Base-by-base conservation (phyloP, 2,329 filamentous ascomycete species). In the Pseudogymnoascus sp. region DNA sequence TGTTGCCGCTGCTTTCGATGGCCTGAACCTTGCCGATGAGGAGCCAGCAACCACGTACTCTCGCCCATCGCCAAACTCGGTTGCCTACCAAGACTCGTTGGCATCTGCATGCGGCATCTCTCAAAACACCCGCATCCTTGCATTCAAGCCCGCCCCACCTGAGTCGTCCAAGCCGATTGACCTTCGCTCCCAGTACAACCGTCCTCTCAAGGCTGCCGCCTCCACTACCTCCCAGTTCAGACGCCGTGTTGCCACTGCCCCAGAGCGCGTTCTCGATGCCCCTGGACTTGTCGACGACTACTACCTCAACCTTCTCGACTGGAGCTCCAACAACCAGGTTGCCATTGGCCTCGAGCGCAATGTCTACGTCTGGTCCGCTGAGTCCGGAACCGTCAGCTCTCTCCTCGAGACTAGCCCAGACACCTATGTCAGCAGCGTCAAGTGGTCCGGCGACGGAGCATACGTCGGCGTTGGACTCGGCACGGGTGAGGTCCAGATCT, bases 81-180 rank as follows among this genome's bases (percentile, higher is more conserved):
- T 91, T 62, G 93, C 93, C 21, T 97, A 97, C 76, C 90, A 97
- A 77, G 91, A 95, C 64, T 93, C 92, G 2, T 81, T 97, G 53
- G 93, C 93, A 53, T 88, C 87, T 68, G 93, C 93, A 60, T 97
- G 93, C 75, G 95, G 93, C 64, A 91, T 99, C 67, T 93, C 87
- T 73, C 84, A 96, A 66, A 96, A 93, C 81, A 96, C 93, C 63
- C 90, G 95, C 67, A 99, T 99, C 71, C 88, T 99, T 61, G 90
- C 95, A 65, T 99, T 97, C 84, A 99, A 99, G 87, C 95, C 95
- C 62, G 92, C 93, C 1, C 86, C 95, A n/a, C 95, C 95, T 3
- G 95, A 97, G 80, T 97, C 95, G 6, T 96, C 93, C 35, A 97
- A 96, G 83, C 95, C 95, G 37, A 96, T 99, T 73, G 95, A 99